These are phyloP conservation scores for Claviceps humidiphila DNA, from an alignment of 2,329 filamentous ascomycete genomes.

Conservation along the genomic window DNA sequence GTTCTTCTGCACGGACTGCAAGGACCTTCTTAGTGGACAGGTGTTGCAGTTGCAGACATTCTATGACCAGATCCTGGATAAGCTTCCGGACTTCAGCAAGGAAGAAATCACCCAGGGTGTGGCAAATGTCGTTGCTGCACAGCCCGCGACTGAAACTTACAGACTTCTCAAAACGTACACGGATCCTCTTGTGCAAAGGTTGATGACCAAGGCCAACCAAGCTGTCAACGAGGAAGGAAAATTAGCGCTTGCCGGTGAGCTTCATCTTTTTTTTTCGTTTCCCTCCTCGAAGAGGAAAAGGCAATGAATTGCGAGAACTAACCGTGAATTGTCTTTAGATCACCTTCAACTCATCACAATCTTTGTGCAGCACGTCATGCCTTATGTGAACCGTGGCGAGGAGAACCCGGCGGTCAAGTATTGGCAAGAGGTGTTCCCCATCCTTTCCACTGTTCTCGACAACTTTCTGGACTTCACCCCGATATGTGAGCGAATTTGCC, in stretches of 20 bases:
- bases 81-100: constrained; percentile 72
- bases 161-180: constrained; percentile 82
- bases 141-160: constrained; percentile 69
- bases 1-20: constrained; percentile 94
- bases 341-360: constrained; percentile 85
- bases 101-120: constrained; percentile 96
- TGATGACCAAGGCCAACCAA: constrained; percentile 78
- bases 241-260: constrained; percentile 66
- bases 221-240: constrained; percentile 75
- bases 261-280: background rate
- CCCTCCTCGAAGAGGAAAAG: background rate
- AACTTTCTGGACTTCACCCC: constrained; percentile 77
- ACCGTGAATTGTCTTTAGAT: constrained; percentile 34
- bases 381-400: constrained; percentile 56
- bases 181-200: constrained; percentile 71
- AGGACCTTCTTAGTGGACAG: constrained; percentile 69
- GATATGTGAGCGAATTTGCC: constrained; percentile 84
- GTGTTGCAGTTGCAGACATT: constrained; percentile 81
- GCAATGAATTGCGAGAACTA: background rate
- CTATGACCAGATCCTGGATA: constrained; percentile 80
- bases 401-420: constrained; percentile 91
- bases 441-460: constrained; percentile 74
- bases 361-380: constrained; percentile 67
- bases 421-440: constrained; percentile 84
- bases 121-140: constrained; percentile 77